phyloP scores from a whole-genome alignment of 495 filamentous ascomycete genomes.

The Aspergillus diversus region DNA sequence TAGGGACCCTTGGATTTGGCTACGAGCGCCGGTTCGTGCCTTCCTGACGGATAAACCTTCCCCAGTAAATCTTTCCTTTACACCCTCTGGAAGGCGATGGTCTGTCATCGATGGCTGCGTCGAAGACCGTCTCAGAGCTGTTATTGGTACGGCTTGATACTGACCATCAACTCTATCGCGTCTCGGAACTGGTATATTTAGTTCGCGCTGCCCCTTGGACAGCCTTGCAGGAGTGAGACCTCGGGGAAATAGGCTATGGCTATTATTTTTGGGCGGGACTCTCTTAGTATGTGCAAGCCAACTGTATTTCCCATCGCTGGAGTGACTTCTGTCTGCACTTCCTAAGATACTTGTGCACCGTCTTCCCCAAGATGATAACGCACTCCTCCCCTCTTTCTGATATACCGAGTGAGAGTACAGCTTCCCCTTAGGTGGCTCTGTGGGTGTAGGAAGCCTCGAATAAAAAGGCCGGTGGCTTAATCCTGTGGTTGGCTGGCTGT shows the following conservation, averaged over 20 bases:
- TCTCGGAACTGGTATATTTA: background rate
- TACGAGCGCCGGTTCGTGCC: background rate
- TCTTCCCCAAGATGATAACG: conserved; percentile 20
- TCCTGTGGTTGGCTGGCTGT: conserved; percentile 5
- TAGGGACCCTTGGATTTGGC: background rate
- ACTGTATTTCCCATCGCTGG: background rate
- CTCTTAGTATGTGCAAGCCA: background rate
- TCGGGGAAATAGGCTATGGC: too few species aligned
- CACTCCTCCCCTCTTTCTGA: conserved; percentile 23
- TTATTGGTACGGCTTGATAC: background rate
- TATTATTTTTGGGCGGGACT: too few species aligned
- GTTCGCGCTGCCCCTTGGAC: too few species aligned
- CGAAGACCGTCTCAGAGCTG: conserved; percentile 1
- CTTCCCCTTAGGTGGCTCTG: conserved; percentile 12
- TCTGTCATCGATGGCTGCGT: background rate
- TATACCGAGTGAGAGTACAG: conserved; percentile 24
- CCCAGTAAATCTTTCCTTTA: background rate
- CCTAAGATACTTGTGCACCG: background rate
- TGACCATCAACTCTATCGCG: background rate
- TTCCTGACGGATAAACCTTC: background rate
- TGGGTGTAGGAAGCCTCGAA: conserved; percentile 28
- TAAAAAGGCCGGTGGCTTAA: background rate
- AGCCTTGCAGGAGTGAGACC: too few species aligned
- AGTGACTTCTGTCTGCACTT: background rate
- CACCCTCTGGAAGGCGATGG: background rate